A percentile compares a stretch with the other conserved stretches of the same genome.
Evolutionary conservation across 148 eudicot species (phyloP).

Genomic region (Salicornia ramosissima): DNA sequence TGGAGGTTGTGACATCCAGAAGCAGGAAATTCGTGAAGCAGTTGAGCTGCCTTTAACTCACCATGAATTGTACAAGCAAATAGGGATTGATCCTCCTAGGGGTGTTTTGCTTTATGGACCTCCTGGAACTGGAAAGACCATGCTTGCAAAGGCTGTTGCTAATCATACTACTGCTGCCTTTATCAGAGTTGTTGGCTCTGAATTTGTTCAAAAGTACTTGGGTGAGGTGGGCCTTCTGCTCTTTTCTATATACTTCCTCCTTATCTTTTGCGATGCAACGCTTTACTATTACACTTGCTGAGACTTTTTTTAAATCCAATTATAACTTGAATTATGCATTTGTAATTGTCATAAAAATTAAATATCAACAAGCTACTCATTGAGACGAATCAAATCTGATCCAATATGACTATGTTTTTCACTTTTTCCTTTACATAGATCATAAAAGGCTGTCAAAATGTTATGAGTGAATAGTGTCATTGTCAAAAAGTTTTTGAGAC

Average conservation of each 20-base stretch:
- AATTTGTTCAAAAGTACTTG: conserved; percentile 89
- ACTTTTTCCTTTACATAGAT: too few relatives aligned
- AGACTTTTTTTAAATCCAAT: too few relatives aligned
- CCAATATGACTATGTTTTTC: too few relatives aligned
- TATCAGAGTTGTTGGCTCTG: conserved; percentile 93
- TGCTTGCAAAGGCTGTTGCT: conserved; percentile 97
- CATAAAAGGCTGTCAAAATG: too few relatives aligned
- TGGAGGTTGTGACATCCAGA: conserved; percentile 95
- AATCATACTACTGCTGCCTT: conserved; percentile 89
- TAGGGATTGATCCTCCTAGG: conserved; percentile 91
- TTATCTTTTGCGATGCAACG: too few relatives aligned
- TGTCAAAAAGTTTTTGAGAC: too few relatives aligned
- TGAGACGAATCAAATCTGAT: too few relatives aligned
- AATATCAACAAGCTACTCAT: too few relatives aligned
- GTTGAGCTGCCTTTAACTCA: conserved; percentile 92
- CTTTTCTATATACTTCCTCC: neutral
- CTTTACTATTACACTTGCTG: too few relatives aligned
- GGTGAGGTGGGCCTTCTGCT: conserved; percentile 69
- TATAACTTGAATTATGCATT: too few relatives aligned
- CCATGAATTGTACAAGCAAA: conserved; percentile 85
- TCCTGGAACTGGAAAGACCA: conserved; percentile 91
- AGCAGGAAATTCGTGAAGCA: conserved; percentile 97
- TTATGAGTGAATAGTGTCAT: too few relatives aligned
- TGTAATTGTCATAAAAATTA: too few relatives aligned
- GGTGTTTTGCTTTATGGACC: conserved; percentile 93